Evolutionary conservation across 768 basidiomycete species (phyloP).

Genomic region (Podaxis pistillaris): DNA sequence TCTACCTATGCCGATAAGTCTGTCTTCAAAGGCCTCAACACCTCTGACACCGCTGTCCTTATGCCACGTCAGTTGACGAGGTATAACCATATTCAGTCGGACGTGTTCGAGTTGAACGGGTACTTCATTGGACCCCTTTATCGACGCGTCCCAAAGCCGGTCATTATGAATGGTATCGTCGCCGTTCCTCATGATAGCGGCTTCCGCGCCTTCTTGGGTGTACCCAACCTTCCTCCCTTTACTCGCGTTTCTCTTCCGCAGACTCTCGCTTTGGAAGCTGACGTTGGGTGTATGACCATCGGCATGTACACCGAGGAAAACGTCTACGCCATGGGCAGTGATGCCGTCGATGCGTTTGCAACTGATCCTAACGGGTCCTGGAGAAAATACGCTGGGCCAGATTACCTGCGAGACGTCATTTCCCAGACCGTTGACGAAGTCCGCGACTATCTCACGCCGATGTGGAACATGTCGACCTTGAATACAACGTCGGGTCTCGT

Average conservation of each 20-base stretch:
- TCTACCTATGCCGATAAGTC: constrained; percentile 21
- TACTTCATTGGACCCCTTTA: constrained; percentile 19
- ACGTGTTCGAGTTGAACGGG: constrained; percentile 14
- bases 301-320: constrained; percentile 21
- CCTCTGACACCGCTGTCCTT: constrained; percentile 24
- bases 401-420: constrained; percentile 19
- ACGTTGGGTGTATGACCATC: constrained; percentile 10
- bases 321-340: not conserved
- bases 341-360: constrained; percentile 16
- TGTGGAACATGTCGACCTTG: constrained; percentile 20
- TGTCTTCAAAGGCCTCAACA: constrained; percentile 19
- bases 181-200: constrained; percentile 19
- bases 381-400: constrained; percentile 21
- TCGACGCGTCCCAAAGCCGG: not conserved
- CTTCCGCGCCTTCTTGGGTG: constrained; percentile 19
- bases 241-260: constrained; percentile 18
- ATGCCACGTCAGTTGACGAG: constrained; percentile 19
- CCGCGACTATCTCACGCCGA: constrained; percentile 18
- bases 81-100: not conserved
- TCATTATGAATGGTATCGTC: constrained; percentile 19
- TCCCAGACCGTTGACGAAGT: constrained; percentile 20
- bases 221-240: constrained; percentile 17
- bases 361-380: constrained; percentile 19
- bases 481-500: constrained; percentile 12
- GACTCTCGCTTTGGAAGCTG: not conserved